Evolutionary conservation across 202 grass and related monocot genomes (phyloP).

Genomic region (Sporobolus alterniflorus): DNA sequence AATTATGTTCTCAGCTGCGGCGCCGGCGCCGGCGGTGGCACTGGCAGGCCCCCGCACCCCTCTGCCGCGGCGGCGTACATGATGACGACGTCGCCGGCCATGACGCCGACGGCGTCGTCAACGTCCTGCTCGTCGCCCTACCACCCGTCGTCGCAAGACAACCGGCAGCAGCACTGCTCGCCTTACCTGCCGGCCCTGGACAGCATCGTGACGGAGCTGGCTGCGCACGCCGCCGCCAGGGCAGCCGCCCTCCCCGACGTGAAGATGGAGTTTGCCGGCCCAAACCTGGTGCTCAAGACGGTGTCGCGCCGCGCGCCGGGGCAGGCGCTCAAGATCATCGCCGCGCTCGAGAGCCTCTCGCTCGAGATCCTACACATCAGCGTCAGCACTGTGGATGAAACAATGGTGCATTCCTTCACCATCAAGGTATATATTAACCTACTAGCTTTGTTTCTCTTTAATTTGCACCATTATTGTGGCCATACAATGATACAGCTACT

Average conservation of each 20-base stretch:
- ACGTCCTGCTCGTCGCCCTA: constrained; percentile 21
- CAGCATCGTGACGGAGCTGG: constrained; percentile 43
- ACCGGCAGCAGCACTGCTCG: constrained; percentile 2
- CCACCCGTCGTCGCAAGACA: background rate
- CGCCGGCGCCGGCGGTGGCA: too few species aligned
- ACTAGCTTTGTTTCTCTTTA: background rate
- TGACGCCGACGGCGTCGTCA: constrained; percentile 33
- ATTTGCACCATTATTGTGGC: background rate
- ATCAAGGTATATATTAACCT: constrained; percentile 63
- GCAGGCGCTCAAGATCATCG: constrained; percentile 71
- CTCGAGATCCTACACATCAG: constrained; percentile 82
- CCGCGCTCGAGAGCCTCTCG: constrained; percentile 69
- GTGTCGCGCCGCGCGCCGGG: constrained; percentile 54
- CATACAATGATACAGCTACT: too few species aligned
- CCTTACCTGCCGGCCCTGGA: constrained; percentile 46
- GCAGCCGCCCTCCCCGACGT: constrained; percentile 41
- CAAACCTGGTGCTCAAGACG: constrained; percentile 81
- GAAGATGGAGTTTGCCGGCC: constrained; percentile 72
- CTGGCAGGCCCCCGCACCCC: background rate
- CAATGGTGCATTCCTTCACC: constrained; percentile 81
- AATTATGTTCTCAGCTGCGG: constrained; percentile 38
- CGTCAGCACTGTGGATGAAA: constrained; percentile 65
- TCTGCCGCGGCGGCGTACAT: constrained; percentile 22
- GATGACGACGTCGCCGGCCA: constrained; percentile 3
- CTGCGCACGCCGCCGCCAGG: constrained; percentile 29